Percentiles rank a stretch among this genome's conserved stretches.
phyloP scores from a whole-genome alignment of 2,329 filamentous ascomycete genomes.

The Pleurostoma richardsiae region DNA sequence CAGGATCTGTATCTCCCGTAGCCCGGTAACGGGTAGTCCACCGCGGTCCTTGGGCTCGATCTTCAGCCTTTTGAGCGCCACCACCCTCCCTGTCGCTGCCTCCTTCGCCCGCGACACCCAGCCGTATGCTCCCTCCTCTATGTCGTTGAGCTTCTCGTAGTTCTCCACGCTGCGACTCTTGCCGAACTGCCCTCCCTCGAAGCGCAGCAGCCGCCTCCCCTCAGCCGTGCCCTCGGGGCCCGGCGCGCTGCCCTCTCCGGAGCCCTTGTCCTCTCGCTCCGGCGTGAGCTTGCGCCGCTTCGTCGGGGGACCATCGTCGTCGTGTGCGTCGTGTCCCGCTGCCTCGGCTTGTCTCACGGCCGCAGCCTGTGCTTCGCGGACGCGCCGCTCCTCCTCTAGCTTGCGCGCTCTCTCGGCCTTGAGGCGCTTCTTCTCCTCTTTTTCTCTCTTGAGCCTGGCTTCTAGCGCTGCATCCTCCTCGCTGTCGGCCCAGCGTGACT shows the following conservation, averaged over 20 bases:
- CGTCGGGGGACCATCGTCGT: slow-evolving; percentile 39
- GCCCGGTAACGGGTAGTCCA: slow-evolving; percentile 84
- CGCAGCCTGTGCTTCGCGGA: slow-evolving; percentile 26
- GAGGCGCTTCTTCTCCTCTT: slow-evolving; percentile 80
- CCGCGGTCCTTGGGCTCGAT: slow-evolving; percentile 68
- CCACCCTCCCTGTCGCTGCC: slow-evolving; percentile 67
- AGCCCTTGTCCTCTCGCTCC: slow-evolving; percentile 22
- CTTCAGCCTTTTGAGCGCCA: slow-evolving; percentile 92
- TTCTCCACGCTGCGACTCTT: slow-evolving; percentile 73
- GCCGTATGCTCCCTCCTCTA: slow-evolving; percentile 95
- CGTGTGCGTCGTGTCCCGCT: slow-evolving; percentile 17
- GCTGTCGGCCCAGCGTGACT: slow-evolving; percentile 84
- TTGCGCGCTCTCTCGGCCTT: slow-evolving; percentile 78
- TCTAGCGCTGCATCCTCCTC: slow-evolving; percentile 75
- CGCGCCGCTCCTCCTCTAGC: slow-evolving; percentile 44
- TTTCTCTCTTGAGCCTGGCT: slow-evolving; percentile 70
- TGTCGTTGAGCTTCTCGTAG: slow-evolving; percentile 91
- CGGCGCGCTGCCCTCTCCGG: slow-evolving; percentile 13
- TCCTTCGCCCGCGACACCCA: slow-evolving; percentile 85
- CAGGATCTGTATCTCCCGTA: slow-evolving; percentile 91
- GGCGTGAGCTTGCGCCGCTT: slow-evolving; percentile 59
- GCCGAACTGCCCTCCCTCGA: slow-evolving; percentile 64
- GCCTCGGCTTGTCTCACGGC: slow-evolving; percentile 18
- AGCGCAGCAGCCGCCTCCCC: slow-evolving; percentile 60
- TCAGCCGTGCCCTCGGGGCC: slow-evolving; percentile 16